phyloP scores from a whole-genome alignment of 352 stramenopile genomes.

The Phytophthora pseudosyringae region DNA sequence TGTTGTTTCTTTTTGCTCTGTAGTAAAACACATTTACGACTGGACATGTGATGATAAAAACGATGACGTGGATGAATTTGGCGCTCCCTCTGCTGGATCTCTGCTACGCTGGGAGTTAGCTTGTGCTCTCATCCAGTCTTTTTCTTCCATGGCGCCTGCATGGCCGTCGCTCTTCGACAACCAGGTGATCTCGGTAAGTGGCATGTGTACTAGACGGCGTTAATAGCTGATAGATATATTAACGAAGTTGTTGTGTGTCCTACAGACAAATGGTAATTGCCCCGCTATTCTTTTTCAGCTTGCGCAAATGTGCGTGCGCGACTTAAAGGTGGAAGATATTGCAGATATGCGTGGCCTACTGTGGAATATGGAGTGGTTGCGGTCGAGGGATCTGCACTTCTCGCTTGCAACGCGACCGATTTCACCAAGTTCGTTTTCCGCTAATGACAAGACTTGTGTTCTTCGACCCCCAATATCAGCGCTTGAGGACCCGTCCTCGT shows the following conservation, averaged over 20 bases:
- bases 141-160: constrained; percentile 47
- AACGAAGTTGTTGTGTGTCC: constrained; percentile 4
- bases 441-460: constrained; percentile 35
- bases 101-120: constrained; percentile 57
- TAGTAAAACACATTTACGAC: constrained; percentile 48
- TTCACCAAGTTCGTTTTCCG: constrained; percentile 41
- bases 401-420: constrained; percentile 55
- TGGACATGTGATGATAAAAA: constrained; percentile 35
- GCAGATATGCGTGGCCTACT: constrained; percentile 41
- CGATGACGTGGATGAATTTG: constrained; percentile 17
- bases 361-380: constrained; percentile 57
- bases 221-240: not conserved
- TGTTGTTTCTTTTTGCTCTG: constrained; percentile 40
- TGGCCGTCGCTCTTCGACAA: constrained; percentile 73
- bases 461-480: constrained; percentile 27
- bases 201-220: not conserved
- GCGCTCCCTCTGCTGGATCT: constrained; percentile 7
- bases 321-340: constrained; percentile 45
- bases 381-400: constrained; percentile 47
- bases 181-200: constrained; percentile 60
- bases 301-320: constrained; percentile 57
- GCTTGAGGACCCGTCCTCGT: constrained; percentile 19
- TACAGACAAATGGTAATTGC: constrained; percentile 63
- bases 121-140: constrained; percentile 60
- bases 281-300: constrained; percentile 67